Percentiles rank a stretch among this genome's conserved stretches.
phyloP scores from a whole-genome alignment of 352 stramenopile species.

The Pythium periplocum region DNA sequence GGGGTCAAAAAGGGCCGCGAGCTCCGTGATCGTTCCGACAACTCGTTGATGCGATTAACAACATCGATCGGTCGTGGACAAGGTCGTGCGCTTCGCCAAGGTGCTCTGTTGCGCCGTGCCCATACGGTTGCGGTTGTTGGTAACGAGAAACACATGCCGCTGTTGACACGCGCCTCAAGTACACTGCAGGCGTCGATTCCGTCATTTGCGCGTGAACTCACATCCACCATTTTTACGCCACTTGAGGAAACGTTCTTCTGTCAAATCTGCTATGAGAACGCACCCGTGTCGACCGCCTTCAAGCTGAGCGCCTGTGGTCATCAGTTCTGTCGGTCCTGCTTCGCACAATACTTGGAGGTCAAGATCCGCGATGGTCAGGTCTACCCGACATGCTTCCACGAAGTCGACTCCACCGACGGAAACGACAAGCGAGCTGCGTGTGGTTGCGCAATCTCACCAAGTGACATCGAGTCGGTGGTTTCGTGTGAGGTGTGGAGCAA shows the following conservation, averaged over 20 bases:
- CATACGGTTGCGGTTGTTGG: neutral
- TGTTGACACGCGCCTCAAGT: neutral
- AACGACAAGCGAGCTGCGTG: slow-evolving; percentile 17
- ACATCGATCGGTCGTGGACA: neutral
- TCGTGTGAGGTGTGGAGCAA: slow-evolving; percentile 54
- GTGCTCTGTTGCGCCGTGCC: neutral
- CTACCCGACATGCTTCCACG: slow-evolving; percentile 68
- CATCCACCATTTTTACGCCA: slow-evolving; percentile 2
- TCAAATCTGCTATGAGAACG: slow-evolving; percentile 75
- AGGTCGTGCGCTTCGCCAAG: neutral
- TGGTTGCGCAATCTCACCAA: slow-evolving; percentile 26
- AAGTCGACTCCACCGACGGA: slow-evolving; percentile 12
- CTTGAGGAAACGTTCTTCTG: slow-evolving; percentile 65
- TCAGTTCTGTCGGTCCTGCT: slow-evolving; percentile 51
- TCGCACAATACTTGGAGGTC: slow-evolving; percentile 49
- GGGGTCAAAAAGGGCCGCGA: neutral
- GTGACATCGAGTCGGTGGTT: slow-evolving; percentile 48
- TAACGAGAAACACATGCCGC: neutral
- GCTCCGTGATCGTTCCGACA: neutral
- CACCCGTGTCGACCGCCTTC: slow-evolving; percentile 28
- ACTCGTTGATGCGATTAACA: neutral
- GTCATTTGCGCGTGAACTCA: neutral
- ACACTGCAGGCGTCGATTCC: neutral
- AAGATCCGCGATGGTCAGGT: slow-evolving; percentile 71
- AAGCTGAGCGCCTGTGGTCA: slow-evolving; percentile 48